Base-by-base conservation (phyloP, 2,329 filamentous ascomycete species). In the Coniochaeta ligniaria region DNA sequence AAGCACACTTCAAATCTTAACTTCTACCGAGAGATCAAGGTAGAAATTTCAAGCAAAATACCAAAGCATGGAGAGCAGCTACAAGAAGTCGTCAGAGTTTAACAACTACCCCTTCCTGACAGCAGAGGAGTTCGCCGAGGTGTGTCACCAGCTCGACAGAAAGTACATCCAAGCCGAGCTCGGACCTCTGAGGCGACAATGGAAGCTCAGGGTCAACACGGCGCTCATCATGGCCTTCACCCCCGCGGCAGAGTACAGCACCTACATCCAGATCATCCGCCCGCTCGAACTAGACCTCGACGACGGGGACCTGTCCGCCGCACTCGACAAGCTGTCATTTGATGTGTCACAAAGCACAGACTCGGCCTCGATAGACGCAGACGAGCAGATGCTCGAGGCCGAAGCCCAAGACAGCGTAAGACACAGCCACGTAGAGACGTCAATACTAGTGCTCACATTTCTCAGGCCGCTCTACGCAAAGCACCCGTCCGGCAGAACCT, bases 121-220 rank as follows among this genome's bases (percentile, higher is more conserved):
- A 12, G 68, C 74, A 12, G 79, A 84, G 45, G 87, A 91, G 68
- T 91, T 91, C 64, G 74, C 82, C 59, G 80, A 85, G 68, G 83
- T 80, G 60, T 91, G 88, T 71, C 83, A 87, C 66, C 76, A 82
- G 60, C 77, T 88, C 24, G 85, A 88, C 63, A 76, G 80, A 41
- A 78, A 72, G 63, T 88, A 88, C 71, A 78, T 81, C 61, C 81
- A 78, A 69, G 84, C 81, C 59, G 84, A 75, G 36, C 75, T 87
- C 3, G 86, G 84, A 2, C 76, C 78, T 7, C 67, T 82, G 41
- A 79, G 84, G 60, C 76, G 74, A 63, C 75, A 76, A 61, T 86
- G 84, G 80, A 83, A 80, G 67, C 74, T 87, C 61, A 74, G 76
- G 60, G 74, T 79, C 57, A 82, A 79, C 71, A 80, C 75, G 6